These are phyloP conservation scores for Dioszegia crocea DNA, from an alignment of 768 basidiomycete genomes.

Conservation along the genomic window DNA sequence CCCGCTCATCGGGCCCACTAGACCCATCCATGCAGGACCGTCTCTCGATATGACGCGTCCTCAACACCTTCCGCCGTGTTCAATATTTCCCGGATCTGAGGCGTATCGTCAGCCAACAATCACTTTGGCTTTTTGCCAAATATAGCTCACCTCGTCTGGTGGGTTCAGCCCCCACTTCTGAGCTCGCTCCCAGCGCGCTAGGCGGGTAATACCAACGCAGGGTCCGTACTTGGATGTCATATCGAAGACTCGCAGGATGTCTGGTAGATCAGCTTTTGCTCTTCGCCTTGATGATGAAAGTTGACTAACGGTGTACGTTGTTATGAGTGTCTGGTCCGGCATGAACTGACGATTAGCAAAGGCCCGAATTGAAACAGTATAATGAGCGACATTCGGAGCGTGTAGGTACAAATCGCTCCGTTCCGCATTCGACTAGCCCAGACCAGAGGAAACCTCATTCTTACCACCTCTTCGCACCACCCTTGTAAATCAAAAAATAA, in stretches of 20 bases:
- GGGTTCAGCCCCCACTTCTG: constrained; percentile 71
- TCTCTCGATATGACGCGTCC: constrained; percentile 58
- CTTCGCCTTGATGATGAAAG: neutral
- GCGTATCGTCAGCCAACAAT: neutral
- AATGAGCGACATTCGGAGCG: no score
- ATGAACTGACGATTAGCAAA: constrained; percentile 30
- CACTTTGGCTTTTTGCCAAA: no score
- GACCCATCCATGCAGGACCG: constrained; percentile 58
- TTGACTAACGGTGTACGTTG: constrained; percentile 39
- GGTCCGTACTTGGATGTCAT: constrained; percentile 47
- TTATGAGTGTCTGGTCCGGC: constrained; percentile 43
- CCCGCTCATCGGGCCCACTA: no score
- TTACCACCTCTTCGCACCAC: neutral
- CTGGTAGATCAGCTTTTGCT: constrained; percentile 4
- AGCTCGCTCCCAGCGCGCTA: constrained; percentile 86
- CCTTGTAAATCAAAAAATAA: neutral
- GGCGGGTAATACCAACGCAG: constrained; percentile 55
- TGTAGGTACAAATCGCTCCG: no score
- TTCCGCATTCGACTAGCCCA: no score
- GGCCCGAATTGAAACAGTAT: no score
- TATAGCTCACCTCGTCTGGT: constrained; percentile 63
- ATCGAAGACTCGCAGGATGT: constrained; percentile 48
- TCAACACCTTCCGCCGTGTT: constrained; percentile 63
- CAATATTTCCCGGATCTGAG: constrained; percentile 77
- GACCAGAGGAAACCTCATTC: no score